Evolutionary conservation across 2,329 filamentous ascomycete species (phyloP).

Genomic region (Pseudogymnoascus verrucosus): DNA sequence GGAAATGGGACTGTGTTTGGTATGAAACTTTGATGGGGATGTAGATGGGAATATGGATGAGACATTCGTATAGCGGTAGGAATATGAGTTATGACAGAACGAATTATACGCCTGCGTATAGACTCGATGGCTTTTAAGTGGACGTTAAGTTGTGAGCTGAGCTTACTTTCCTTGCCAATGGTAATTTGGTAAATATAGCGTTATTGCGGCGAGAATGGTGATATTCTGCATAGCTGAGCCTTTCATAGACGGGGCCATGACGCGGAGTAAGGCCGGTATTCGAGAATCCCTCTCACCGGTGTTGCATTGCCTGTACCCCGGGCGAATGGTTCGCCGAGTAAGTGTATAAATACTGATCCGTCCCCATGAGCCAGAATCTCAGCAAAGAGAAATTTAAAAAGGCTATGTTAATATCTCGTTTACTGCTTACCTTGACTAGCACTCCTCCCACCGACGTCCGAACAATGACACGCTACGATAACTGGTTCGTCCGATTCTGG

Average conservation of each 20-base stretch:
- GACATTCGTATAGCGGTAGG: not conserved
- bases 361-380: not conserved
- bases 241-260: not conserved
- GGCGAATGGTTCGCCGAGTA: not conserved
- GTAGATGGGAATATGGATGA: not conserved
- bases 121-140: not conserved
- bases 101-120: not conserved
- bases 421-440: not conserved
- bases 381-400: not conserved
- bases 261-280: not conserved
- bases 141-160: not conserved
- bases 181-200: not conserved
- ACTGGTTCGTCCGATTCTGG: slow-evolving; percentile 22
- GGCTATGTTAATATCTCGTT: not conserved
- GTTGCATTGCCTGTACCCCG: not conserved
- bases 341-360: not conserved
- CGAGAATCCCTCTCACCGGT: not conserved
- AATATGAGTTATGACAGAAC: too few relatives aligned
- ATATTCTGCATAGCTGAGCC: not conserved
- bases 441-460: not conserved
- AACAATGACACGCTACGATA: not conserved
- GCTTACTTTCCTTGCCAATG: not conserved
- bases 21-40: not conserved
- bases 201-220: not conserved
- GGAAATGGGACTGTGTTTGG: not conserved